Evolutionary conservation across 2,329 filamentous ascomycete genomes (phyloP).

Genomic region (Pestalotiopsis sp.): DNA sequence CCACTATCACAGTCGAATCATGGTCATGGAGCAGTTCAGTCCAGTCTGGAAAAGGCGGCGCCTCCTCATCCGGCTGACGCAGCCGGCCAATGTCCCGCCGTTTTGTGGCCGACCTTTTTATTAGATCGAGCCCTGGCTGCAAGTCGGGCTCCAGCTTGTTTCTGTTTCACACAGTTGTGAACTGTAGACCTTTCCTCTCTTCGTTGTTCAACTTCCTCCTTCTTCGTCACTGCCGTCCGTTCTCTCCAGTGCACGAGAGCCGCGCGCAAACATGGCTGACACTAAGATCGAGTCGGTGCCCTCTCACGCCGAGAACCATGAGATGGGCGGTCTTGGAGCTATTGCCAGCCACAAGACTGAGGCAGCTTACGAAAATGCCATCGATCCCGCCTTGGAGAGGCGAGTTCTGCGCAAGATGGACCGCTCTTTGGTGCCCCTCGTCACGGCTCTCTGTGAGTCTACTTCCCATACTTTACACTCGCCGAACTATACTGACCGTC

Average conservation of each 20-base stretch:
- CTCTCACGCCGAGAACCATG: constrained; percentile 1
- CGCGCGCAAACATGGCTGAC: background rate
- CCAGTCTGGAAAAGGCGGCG: background rate
- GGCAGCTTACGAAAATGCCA: background rate
- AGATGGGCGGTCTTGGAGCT: background rate
- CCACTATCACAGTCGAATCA: background rate
- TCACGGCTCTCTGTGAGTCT: constrained; percentile 33
- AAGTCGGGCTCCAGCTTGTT: background rate
- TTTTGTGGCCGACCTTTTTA: background rate
- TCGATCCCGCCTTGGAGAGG: constrained; percentile 29
- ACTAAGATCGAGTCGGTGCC: background rate
- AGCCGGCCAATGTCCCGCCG: background rate
- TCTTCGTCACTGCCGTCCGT: background rate
- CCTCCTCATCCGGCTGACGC: background rate
- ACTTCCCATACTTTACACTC: background rate
- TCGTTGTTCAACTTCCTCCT: background rate
- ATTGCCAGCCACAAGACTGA: background rate
- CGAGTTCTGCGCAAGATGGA: constrained; percentile 39
- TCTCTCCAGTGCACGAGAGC: background rate
- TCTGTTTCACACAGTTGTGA: background rate
- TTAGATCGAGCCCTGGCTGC: background rate
- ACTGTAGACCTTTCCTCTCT: background rate
- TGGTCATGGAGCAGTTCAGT: background rate
- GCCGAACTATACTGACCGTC: background rate
- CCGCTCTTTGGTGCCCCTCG: constrained; percentile 31